Conservation (phyloP, 495 filamentous ascomycete genomes). For the Haplographium delicatum region DNA sequence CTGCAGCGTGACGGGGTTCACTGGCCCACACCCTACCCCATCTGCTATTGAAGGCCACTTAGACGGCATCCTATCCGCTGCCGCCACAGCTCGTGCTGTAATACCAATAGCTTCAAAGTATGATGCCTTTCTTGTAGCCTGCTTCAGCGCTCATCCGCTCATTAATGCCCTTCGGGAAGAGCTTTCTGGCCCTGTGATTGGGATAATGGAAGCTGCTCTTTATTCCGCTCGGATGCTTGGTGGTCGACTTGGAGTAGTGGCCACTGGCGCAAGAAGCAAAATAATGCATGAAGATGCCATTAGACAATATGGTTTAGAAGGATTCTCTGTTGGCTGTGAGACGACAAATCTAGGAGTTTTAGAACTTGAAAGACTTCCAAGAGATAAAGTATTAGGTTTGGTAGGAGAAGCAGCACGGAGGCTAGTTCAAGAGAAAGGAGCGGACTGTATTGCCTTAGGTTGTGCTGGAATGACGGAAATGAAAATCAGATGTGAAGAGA, state of each 20-base stretch:
- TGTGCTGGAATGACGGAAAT: conserved; percentile 47
- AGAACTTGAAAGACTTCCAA: conserved; percentile 34
- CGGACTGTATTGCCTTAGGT: conserved; percentile 40
- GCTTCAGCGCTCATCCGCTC: conserved; percentile 45
- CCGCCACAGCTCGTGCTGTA: conserved; percentile 34
- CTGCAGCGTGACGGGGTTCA: conserved; percentile 40
- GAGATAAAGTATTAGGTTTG: conserved; percentile 33
- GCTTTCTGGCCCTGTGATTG: conserved; percentile 36
- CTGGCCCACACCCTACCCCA: conserved; percentile 37
- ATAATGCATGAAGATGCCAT: conserved; percentile 37
- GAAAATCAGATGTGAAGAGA: conserved; percentile 36
- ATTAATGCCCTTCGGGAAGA: conserved; percentile 45
- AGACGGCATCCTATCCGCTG: conserved; percentile 40
- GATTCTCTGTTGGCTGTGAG: conserved; percentile 37
- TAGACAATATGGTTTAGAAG: conserved; percentile 33
- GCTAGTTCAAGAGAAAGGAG: conserved; percentile 35
- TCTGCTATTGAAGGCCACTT: conserved; percentile 41
- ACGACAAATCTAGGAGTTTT: conserved; percentile 36
- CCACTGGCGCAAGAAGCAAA: conserved; percentile 33
- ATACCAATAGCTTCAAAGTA: conserved; percentile 35
- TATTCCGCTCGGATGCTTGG: conserved; percentile 35
- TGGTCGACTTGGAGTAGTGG: conserved; percentile 36
- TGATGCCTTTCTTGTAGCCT: conserved; percentile 45
- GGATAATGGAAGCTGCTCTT: conserved; percentile 45
- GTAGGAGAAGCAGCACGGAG: conserved; percentile 34